phyloP scores from a whole-genome alignment of 2,329 filamentous ascomycete genomes.

The Sarocladium kiliense region DNA sequence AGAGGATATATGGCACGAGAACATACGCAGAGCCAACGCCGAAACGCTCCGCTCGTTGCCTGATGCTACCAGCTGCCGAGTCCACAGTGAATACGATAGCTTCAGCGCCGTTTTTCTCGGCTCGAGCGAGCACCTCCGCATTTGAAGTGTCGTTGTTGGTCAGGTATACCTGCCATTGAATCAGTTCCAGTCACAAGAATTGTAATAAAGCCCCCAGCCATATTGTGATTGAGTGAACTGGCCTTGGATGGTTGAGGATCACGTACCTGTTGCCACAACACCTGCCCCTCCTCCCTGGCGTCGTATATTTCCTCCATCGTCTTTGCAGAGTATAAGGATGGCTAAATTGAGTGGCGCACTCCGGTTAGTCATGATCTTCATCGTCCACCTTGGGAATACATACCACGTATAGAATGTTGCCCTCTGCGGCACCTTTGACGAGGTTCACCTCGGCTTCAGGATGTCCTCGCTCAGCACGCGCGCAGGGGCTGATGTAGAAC shows the following conservation, averaged over 20 bases:
- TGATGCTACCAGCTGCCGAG: constrained; percentile 9
- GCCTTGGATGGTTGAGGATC: not conserved
- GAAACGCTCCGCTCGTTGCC: constrained; percentile 9
- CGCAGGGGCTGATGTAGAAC: constrained; percentile 44
- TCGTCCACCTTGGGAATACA: constrained; percentile 7
- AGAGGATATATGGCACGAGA: not conserved
- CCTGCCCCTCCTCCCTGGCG: constrained; percentile 23
- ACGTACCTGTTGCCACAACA: constrained; percentile 27
- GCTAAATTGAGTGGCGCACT: not conserved
- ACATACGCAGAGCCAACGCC: constrained; percentile 8
- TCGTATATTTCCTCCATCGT: constrained; percentile 28
- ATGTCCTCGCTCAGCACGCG: constrained; percentile 37
- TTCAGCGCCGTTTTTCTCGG: constrained; percentile 28
- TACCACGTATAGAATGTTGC: constrained; percentile 40
- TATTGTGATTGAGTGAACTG: not conserved
- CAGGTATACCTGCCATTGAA: constrained; percentile 22
- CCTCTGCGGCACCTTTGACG: constrained; percentile 37
- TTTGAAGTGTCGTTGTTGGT: constrained; percentile 27
- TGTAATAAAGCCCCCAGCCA: not conserved
- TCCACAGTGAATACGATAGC: constrained; percentile 34
- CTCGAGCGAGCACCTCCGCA: constrained; percentile 26
- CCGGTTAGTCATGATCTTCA: not conserved
- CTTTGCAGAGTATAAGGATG: constrained; percentile 23
- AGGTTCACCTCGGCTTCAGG: constrained; percentile 42
- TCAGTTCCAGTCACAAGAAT: not conserved